phyloP scores from a whole-genome alignment of 2,329 filamentous ascomycete genomes.

The Aspergillus ochraceus region DNA sequence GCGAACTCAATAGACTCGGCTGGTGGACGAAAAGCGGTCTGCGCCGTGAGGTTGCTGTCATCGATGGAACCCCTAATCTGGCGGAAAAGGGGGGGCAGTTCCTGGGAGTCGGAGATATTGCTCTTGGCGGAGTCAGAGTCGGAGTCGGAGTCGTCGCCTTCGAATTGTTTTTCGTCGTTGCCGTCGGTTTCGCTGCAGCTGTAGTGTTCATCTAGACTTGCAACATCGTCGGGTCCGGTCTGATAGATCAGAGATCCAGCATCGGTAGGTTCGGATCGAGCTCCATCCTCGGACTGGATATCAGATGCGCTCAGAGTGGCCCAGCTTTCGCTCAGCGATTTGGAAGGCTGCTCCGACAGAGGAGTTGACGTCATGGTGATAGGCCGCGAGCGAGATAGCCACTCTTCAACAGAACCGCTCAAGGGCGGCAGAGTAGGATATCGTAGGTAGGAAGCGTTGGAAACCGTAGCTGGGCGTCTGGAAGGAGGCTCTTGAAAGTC shows the following conservation, averaged over 20 bases:
- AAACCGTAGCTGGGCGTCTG: constrained; percentile 28
- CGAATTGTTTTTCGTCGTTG: constrained; percentile 31
- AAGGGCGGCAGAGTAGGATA: constrained; percentile 44
- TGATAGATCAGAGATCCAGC: constrained; percentile 45
- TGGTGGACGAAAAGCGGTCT: constrained; percentile 32
- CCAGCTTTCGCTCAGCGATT: constrained; percentile 48
- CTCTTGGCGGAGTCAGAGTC: constrained; percentile 26
- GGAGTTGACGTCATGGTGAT: constrained; percentile 41
- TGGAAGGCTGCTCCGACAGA: constrained; percentile 24
- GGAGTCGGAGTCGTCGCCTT: constrained; percentile 26
- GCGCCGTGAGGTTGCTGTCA: constrained; percentile 37
- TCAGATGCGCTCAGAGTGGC: constrained; percentile 46
- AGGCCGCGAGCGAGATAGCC: constrained; percentile 43
- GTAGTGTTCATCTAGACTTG: constrained; percentile 43
- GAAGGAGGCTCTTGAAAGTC: constrained; percentile 35
- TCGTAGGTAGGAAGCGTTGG: constrained; percentile 33
- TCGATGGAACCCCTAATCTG: constrained; percentile 29
- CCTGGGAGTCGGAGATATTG: constrained; percentile 29
- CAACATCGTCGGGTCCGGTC: constrained; percentile 44
- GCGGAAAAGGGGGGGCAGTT: constrained; percentile 31
- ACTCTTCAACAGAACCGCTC: constrained; percentile 41
- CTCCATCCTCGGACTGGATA: constrained; percentile 46
- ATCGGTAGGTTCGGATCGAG: constrained; percentile 46
- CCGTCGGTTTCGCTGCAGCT: constrained; percentile 37
- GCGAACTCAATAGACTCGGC: constrained; percentile 43